Evolutionary conservation across 306 rosid species (phyloP).

Genomic region (Cyamopsis tetragonoloba): DNA sequence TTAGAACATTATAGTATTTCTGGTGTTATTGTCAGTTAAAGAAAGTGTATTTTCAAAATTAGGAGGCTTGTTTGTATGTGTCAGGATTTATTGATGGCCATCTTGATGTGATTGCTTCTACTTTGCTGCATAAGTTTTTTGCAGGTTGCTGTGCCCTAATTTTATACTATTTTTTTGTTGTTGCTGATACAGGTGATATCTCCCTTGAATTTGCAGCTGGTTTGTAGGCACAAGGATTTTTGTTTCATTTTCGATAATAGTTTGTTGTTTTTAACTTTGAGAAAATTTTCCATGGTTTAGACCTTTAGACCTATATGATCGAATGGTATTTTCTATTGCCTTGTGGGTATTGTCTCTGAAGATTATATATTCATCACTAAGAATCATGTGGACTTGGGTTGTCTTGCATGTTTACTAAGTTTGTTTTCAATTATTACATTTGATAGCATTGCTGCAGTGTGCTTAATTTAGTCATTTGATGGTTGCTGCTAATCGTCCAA

Average conservation of each 20-base stretch:
- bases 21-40: neutral
- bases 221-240: conserved; percentile 23
- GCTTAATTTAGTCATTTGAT: neutral
- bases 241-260: conserved; percentile 24
- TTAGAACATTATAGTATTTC: neutral
- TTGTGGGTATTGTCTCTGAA: conserved; percentile 22
- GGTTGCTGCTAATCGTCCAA: no score
- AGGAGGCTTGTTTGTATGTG: neutral
- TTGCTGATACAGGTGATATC: conserved; percentile 28
- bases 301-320: neutral
- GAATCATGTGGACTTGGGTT: neutral
- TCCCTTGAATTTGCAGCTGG: conserved; percentile 7
- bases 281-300: neutral
- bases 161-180: neutral
- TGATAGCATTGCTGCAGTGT: neutral
- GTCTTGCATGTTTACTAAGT: neutral
- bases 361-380: conserved; percentile 17
- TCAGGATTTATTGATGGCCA: neutral
- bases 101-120: neutral
- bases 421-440: no score
- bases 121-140: neutral
- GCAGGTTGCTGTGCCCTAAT: neutral
- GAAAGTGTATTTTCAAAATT: neutral
- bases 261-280: neutral
- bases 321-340: neutral